phyloP scores from a whole-genome alignment of 2,329 filamentous ascomycete species.

The Geosmithia putterillii region DNA sequence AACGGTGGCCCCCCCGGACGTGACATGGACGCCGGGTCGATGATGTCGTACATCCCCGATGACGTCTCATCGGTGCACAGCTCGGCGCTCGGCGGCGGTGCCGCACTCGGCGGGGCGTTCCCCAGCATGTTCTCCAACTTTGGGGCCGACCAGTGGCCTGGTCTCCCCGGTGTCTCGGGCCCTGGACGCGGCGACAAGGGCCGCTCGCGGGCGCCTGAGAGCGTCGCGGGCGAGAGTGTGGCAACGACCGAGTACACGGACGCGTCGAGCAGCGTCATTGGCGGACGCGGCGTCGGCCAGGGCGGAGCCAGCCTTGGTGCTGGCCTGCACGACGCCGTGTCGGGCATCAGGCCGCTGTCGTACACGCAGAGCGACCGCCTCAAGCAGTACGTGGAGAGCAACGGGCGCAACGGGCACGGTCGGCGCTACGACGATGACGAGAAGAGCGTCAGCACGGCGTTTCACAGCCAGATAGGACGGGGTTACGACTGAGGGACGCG shows the following conservation, averaged over 20 bases:
- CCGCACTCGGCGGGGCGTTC: constrained; percentile 61
- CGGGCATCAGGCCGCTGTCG: constrained; percentile 45
- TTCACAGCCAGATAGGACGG: constrained; percentile 82
- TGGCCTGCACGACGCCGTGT: constrained; percentile 65
- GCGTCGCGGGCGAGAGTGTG: constrained; percentile 82
- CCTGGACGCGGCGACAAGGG: constrained; percentile 54
- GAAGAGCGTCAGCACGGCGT: constrained; percentile 90
- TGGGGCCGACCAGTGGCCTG: constrained; percentile 77
- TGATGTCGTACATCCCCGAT: constrained; percentile 91
- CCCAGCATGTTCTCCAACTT: constrained; percentile 95
- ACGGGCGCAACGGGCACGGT: constrained; percentile 61
- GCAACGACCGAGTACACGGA: constrained; percentile 87
- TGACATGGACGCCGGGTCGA: constrained; percentile 68
- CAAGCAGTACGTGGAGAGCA: constrained; percentile 87
- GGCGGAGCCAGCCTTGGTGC: constrained; percentile 79
- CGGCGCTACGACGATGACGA: constrained; percentile 81
- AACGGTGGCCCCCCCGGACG: constrained; percentile 31
- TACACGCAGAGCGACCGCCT: constrained; percentile 66
- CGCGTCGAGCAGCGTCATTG: constrained; percentile 64
- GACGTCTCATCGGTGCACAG: constrained; percentile 95
- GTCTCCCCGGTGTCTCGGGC: constrained; percentile 52
- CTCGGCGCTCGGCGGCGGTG: constrained; percentile 77
- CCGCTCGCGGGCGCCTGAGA: constrained; percentile 57
- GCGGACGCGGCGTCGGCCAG: constrained; percentile 62
- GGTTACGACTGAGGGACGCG: constrained; percentile 35